Evolutionary conservation across 2,329 filamentous ascomycete species (phyloP).

Genomic region (Chalaropsis thielavioides): DNA sequence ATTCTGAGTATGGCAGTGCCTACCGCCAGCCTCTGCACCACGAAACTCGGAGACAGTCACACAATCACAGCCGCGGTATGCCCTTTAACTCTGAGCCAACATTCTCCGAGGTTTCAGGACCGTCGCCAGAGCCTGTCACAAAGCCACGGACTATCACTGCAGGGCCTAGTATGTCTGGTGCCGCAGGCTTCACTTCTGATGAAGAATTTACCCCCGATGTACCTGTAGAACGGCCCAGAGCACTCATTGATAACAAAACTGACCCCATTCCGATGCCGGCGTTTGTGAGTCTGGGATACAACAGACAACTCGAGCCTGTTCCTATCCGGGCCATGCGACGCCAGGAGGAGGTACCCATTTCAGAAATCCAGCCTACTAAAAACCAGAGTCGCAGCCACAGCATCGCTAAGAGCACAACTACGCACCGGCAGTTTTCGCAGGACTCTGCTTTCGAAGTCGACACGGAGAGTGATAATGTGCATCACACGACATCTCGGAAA

Average conservation of each 20-base stretch:
- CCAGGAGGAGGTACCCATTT: background rate
- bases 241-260: conserved; percentile 2
- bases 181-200: conserved; percentile 1
- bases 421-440: conserved; percentile 20
- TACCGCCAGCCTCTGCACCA: background rate
- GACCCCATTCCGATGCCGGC: conserved; percentile 3
- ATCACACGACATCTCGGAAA: conserved; percentile 20
- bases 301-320: background rate
- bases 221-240: background rate
- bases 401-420: background rate
- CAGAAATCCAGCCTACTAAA: background rate
- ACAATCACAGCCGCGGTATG: background rate
- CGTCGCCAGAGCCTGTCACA: conserved; percentile 4
- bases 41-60: background rate
- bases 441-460: conserved; percentile 7
- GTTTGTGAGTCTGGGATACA: background rate
- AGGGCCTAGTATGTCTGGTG: conserved; percentile 1
- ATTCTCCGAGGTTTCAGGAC: conserved; percentile 13
- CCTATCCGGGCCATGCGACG: background rate
- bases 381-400: background rate
- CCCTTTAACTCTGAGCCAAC: conserved; percentile 1
- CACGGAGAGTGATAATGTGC: conserved; percentile 24
- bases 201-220: background rate
- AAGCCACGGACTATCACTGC: background rate
- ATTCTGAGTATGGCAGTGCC: background rate